phyloP scores from a whole-genome alignment of 331 rosid genomes.

The Spiraea crenata region DNA sequence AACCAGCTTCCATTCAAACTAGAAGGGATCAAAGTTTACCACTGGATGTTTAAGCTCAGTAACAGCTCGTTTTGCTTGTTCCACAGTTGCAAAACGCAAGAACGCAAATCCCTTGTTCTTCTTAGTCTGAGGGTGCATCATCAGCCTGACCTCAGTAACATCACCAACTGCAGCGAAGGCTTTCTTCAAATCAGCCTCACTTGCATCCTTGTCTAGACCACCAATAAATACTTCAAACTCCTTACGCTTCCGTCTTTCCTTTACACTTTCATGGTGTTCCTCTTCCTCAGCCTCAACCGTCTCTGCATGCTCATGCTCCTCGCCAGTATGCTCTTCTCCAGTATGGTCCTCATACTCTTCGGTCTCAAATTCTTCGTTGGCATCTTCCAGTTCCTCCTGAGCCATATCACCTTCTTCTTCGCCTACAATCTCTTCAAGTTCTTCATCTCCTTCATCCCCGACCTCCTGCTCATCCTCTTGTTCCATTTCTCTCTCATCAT shows the following conservation, averaged over 20 bases:
- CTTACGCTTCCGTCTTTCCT: slow-evolving; percentile 86
- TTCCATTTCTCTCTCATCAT: slow-evolving; percentile 85
- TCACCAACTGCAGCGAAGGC: slow-evolving; percentile 69
- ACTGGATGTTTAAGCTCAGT: slow-evolving; percentile 67
- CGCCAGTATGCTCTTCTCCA: slow-evolving; percentile 39
- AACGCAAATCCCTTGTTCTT: slow-evolving; percentile 96
- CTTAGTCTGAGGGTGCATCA: slow-evolving; percentile 95
- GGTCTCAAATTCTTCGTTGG: slow-evolving; percentile 68
- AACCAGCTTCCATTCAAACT: slow-evolving; percentile 26
- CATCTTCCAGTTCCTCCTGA: slow-evolving; percentile 78
- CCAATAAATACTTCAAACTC: slow-evolving; percentile 96
- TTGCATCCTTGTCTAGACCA: slow-evolving; percentile 88
- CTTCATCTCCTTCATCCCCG: slow-evolving; percentile 67
- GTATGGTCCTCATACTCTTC: slow-evolving; percentile 68
- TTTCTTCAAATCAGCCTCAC: slow-evolving; percentile 76
- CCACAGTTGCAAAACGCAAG: slow-evolving; percentile 86
- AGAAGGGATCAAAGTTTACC: slow-evolving; percentile 54
- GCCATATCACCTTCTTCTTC: slow-evolving; percentile 73
- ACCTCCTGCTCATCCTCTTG: slow-evolving; percentile 63
- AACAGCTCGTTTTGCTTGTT: slow-evolving; percentile 86
- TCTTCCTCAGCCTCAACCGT: slow-evolving; percentile 68
- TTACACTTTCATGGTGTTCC: slow-evolving; percentile 76
- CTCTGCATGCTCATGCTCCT: slow-evolving; percentile 38
- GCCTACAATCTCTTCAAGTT: slow-evolving; percentile 54
- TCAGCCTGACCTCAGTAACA: slow-evolving; percentile 81